Conservation (phyloP, 2,329 filamentous ascomycete species). For the Shiraia bambusicola region DNA sequence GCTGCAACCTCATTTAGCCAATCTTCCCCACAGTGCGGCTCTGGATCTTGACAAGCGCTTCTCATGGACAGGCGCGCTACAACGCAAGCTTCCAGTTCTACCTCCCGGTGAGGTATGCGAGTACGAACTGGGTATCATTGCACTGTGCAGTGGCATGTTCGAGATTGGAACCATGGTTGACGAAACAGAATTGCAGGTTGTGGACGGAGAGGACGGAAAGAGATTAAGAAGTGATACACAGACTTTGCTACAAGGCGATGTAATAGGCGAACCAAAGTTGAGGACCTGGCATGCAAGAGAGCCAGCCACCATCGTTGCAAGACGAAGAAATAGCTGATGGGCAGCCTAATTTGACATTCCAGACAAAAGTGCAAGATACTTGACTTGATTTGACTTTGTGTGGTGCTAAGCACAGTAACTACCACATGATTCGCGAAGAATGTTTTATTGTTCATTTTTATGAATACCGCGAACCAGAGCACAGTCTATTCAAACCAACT, state of each 20-base stretch:
- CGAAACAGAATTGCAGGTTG: conserved; percentile 62
- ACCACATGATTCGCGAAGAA: no score
- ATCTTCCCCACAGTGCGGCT: conserved; percentile 70
- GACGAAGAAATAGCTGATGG: conserved; percentile 5
- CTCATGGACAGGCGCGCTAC: conserved; percentile 81
- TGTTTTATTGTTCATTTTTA: no score
- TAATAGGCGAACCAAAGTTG: conserved; percentile 42
- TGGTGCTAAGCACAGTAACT: no score
- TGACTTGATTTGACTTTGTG: no score
- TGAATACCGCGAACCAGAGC: background rate
- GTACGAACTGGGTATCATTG: conserved; percentile 68
- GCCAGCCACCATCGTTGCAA: conserved; percentile 48
- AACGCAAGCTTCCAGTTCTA: conserved; percentile 69
- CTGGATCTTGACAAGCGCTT: conserved; percentile 81
- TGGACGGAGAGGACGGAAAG: conserved; percentile 16
- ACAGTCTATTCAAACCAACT: conserved; percentile 4
- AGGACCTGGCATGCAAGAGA: conserved; percentile 51
- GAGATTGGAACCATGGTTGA: conserved; percentile 80
- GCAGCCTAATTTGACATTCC: background rate
- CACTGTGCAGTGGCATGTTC: conserved; percentile 78
- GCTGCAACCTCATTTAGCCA: conserved; percentile 73
- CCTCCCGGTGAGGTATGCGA: conserved; percentile 60
- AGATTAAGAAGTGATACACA: conserved; percentile 28
- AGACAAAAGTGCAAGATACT: no score
- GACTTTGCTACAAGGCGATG: conserved; percentile 27